Conservation (phyloP, 495 filamentous ascomycete species). For the Ramalina peruviana region DNA sequence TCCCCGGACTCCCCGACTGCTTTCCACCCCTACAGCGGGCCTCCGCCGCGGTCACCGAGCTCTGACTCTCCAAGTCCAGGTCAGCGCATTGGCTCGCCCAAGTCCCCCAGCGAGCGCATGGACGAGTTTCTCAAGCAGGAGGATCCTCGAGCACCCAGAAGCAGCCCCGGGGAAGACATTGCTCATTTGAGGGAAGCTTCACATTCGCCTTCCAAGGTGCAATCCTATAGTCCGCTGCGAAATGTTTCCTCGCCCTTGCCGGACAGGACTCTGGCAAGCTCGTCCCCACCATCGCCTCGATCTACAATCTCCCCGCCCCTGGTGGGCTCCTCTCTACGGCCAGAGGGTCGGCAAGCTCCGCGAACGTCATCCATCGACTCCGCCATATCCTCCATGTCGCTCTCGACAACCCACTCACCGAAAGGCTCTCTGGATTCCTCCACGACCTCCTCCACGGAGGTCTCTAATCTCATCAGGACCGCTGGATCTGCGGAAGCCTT, state of each 20-base stretch:
- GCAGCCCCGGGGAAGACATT: not conserved
- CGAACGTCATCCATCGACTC: constrained; percentile 93
- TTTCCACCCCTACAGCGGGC: not conserved
- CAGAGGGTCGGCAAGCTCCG: constrained; percentile 36
- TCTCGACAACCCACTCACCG: constrained; percentile 45
- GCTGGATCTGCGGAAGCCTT: constrained; percentile 85
- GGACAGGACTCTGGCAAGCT: constrained; percentile 5
- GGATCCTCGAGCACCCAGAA: not conserved
- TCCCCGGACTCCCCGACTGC: constrained; percentile 6
- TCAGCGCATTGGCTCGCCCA: constrained; percentile 5
- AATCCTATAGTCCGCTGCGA: constrained; percentile 14
- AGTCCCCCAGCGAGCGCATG: constrained; percentile 10
- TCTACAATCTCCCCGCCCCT: constrained; percentile 10
- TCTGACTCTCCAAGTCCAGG: not conserved
- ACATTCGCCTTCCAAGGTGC: constrained; percentile 9
- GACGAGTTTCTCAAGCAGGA: constrained; percentile 3
- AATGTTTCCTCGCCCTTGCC: constrained; percentile 15
- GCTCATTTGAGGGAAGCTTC: constrained; percentile 1
- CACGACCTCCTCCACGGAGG: constrained; percentile 38
- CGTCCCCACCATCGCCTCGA: constrained; percentile 15
- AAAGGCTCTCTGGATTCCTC: constrained; percentile 48
- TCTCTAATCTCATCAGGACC: constrained; percentile 58
- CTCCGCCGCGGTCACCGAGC: constrained; percentile 8
- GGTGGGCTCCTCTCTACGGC: constrained; percentile 10
- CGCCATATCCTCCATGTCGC: constrained; percentile 73